Evolutionary conservation across 306 rosid species (phyloP).

Genomic region (Cicer arietinum): DNA sequence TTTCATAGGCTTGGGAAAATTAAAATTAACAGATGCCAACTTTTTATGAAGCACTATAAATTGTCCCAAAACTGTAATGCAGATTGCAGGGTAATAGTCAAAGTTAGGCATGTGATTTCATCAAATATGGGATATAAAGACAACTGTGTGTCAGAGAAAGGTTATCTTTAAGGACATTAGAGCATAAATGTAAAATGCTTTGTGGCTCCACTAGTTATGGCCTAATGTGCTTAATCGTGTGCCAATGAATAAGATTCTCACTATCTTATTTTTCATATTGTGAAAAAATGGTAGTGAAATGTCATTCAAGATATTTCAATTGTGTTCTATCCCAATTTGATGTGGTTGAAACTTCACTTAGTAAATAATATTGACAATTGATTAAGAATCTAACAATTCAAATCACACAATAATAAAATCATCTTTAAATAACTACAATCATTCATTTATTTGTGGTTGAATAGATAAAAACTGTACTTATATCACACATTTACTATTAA

Average conservation of each 20-base stretch:
- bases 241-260: constrained; percentile 35
- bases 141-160: constrained; percentile 50
- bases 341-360: no score
- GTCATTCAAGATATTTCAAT: neutral
- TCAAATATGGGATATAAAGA: constrained; percentile 47
- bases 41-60: constrained; percentile 26
- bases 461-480: no score
- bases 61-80: constrained; percentile 46
- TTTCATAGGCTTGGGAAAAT: neutral
- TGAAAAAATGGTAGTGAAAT: neutral
- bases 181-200: constrained; percentile 37
- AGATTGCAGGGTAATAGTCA: constrained; percentile 54
- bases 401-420: no score
- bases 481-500: no score
- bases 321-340: no score
- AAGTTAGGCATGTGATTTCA: constrained; percentile 54
- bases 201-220: constrained; percentile 43
- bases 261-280: neutral
- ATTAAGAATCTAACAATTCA: no score
- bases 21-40: constrained; percentile 31
- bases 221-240: constrained; percentile 37
- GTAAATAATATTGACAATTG: no score
- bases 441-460: no score
- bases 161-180: constrained; percentile 44
- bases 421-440: no score